Percentiles rank a stretch among this genome's conserved stretches.
Conservation (phyloP, 805 yeast species). For the Torulaspora gathmanii region DNA sequence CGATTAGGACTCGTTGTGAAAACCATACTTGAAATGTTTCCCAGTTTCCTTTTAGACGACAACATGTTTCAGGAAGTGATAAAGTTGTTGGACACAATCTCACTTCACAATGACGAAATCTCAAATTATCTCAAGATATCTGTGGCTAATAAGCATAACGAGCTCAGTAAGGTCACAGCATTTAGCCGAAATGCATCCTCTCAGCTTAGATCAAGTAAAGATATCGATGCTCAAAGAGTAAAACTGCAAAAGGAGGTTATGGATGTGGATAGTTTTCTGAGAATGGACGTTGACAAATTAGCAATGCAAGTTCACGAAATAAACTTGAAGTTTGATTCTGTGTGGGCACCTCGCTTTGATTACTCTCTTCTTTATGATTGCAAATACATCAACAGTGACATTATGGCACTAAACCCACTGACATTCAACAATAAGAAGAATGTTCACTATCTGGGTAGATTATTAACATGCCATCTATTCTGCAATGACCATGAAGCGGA, state of each 20-base stretch:
- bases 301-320: constrained; percentile 63
- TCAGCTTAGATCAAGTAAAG: constrained; percentile 1
- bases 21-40: constrained; percentile 53
- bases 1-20: constrained; percentile 52
- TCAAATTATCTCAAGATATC: constrained; percentile 50
- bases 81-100: constrained; percentile 45
- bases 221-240: background rate
- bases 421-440: constrained; percentile 62
- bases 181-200: constrained; percentile 17
- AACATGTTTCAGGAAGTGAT: constrained; percentile 55
- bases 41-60: constrained; percentile 66
- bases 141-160: constrained; percentile 49
- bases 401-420: constrained; percentile 59
- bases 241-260: constrained; percentile 26
- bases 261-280: constrained; percentile 47
- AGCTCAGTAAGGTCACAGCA: constrained; percentile 38
- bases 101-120: constrained; percentile 46
- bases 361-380: constrained; percentile 64
- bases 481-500: constrained; percentile 32
- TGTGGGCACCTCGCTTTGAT: constrained; percentile 80
- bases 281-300: constrained; percentile 47
- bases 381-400: constrained; percentile 28
- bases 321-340: constrained; percentile 56
- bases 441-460: constrained; percentile 72
- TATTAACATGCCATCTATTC: constrained; percentile 66